Evolutionary conservation across 768 basidiomycete genomes (phyloP).

Genomic region (Neoboletus magnificus): DNA sequence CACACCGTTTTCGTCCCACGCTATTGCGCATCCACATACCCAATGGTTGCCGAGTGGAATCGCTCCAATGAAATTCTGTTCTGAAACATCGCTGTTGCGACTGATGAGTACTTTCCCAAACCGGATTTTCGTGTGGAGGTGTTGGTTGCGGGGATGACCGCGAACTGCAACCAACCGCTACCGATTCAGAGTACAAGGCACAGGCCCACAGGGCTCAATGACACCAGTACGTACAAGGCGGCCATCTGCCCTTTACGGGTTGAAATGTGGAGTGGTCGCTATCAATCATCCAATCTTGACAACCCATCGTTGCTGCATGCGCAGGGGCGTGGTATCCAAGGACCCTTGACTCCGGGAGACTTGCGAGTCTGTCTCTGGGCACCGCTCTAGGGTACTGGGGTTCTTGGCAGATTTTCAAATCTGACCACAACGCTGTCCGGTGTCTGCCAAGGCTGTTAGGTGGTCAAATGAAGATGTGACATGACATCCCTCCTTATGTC

Average conservation of each 20-base stretch:
- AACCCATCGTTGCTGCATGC: not conserved
- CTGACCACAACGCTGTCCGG: too few relatives aligned
- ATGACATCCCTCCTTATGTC: too few relatives aligned
- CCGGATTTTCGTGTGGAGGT: not conserved
- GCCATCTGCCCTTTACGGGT: not conserved
- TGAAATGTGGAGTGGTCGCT: not conserved
- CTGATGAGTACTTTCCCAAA: not conserved
- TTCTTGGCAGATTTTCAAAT: too few relatives aligned
- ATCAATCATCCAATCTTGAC: not conserved
- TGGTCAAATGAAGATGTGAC: too few relatives aligned
- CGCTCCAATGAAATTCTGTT: not conserved
- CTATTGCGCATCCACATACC: too few relatives aligned
- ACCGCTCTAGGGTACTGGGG: too few relatives aligned
- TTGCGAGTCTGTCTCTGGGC: not conserved
- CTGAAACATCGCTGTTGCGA: not conserved
- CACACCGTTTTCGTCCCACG: not conserved
- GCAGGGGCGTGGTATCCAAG: not conserved
- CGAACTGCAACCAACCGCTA: not conserved
- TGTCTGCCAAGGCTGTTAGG: too few relatives aligned
- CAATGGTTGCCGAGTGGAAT: too few relatives aligned
- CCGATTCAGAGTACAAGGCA: not conserved
- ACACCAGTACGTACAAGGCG: not conserved
- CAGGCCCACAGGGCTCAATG: not conserved
- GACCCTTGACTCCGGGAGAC: not conserved
- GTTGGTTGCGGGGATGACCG: not conserved